Evolutionary conservation across 441 rosid species (phyloP).

Genomic region (Syzygium malaccense): DNA sequence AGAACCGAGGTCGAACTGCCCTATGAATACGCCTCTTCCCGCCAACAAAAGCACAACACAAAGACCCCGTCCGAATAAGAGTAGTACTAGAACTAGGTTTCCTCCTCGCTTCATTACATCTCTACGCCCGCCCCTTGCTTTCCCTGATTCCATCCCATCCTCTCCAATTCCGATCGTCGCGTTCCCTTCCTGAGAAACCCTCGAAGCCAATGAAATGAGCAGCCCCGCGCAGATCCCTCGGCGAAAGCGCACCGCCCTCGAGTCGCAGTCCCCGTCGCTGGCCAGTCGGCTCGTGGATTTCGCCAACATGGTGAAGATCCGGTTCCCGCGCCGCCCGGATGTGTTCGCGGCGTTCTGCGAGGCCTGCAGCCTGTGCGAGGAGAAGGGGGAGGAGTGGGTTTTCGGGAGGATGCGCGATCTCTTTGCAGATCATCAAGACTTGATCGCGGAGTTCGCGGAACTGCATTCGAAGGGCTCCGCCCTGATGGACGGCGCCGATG

Average conservation of each 20-base stretch:
- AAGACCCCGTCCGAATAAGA: background rate
- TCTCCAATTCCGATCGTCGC: background rate
- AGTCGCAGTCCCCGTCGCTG: background rate
- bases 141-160: background rate
- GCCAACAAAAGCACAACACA: background rate
- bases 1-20: background rate
- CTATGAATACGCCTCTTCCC: background rate
- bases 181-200: background rate
- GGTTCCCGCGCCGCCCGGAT: background rate
- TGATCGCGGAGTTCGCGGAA: background rate
- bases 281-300: background rate
- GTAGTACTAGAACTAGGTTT: background rate
- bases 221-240: background rate
- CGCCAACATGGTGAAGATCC: background rate
- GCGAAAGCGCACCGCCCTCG: background rate
- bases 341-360: background rate
- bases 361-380: background rate
- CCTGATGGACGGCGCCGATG: background rate
- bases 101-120: background rate
- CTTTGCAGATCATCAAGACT: background rate
- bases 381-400: background rate
- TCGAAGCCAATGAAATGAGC: background rate
- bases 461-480: background rate
- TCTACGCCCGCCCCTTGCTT: background rate
- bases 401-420: background rate